Evolutionary conservation across 2,329 filamentous ascomycete species (phyloP).

Genomic region (Penicillium occitanis): DNA sequence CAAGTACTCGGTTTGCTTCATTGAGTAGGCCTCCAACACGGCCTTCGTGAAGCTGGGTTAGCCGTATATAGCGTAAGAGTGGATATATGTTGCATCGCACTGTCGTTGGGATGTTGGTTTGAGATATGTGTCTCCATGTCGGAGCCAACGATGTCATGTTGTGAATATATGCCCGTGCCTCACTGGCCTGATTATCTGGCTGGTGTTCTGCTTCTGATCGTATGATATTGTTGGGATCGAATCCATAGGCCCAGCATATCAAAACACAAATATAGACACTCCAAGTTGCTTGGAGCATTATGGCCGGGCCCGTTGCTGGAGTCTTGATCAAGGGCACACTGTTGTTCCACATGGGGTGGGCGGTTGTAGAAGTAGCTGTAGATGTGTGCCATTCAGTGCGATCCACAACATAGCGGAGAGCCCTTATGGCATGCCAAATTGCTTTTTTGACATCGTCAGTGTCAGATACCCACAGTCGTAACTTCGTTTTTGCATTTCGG

Average conservation of each 20-base stretch:
- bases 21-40: constrained; percentile 37
- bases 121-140: constrained; percentile 24
- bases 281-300: constrained; percentile 38
- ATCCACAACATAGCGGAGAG: constrained; percentile 24
- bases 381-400: background rate
- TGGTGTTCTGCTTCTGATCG: constrained; percentile 5
- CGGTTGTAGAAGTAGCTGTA: background rate
- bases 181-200: background rate
- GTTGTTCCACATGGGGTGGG: constrained; percentile 6
- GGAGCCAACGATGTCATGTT: constrained; percentile 25
- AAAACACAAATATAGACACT: constrained; percentile 34
- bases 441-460: constrained; percentile 30
- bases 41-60: constrained; percentile 27
- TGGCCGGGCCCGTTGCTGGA: constrained; percentile 20
- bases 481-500: constrained; percentile 29
- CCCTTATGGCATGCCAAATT: constrained; percentile 35
- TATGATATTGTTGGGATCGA: constrained; percentile 18
- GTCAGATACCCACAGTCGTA: constrained; percentile 33
- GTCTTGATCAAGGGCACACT: background rate
- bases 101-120: constrained; percentile 22
- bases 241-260: constrained; percentile 38
- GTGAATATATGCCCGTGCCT: constrained; percentile 26
- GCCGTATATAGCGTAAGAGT: constrained; percentile 34
- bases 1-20: constrained; percentile 35
- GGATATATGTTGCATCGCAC: constrained; percentile 29